phyloP scores from a whole-genome alignment of 2,329 filamentous ascomycete genomes.

The Laburnicola sp. region DNA sequence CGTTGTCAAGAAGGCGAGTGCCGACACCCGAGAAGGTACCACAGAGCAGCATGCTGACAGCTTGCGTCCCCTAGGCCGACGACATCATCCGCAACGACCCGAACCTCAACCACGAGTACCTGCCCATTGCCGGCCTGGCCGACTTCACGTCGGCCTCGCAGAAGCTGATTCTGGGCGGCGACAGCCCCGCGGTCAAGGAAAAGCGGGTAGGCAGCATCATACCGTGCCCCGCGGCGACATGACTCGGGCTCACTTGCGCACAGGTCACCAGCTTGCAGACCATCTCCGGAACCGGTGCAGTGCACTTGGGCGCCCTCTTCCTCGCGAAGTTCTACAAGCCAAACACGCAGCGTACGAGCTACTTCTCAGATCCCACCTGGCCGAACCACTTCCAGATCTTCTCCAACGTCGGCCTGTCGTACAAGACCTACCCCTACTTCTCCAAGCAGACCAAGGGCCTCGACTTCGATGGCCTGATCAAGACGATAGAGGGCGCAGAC shows the following conservation, averaged over 20 bases:
- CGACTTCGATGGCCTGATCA: conserved; percentile 87
- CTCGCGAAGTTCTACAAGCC: conserved; percentile 82
- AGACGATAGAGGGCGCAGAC: conserved; percentile 68
- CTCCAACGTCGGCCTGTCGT: conserved; percentile 77
- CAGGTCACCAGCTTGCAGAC: conserved; percentile 80
- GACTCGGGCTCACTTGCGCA: conserved; percentile 30
- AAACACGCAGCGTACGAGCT: conserved; percentile 70
- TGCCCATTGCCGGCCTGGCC: conserved; percentile 86
- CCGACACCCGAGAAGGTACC: neutral
- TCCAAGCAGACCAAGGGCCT: conserved; percentile 84
- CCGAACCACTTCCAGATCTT: conserved; percentile 99
- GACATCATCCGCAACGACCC: conserved; percentile 86
- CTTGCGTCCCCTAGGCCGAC: conserved; percentile 68
- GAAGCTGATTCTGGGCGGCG: conserved; percentile 79
- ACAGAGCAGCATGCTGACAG: conserved; percentile 23
- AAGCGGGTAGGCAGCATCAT: conserved; percentile 63
- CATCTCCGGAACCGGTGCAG: conserved; percentile 94
- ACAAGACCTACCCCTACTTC: conserved; percentile 92
- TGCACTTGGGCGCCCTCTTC: conserved; percentile 92
- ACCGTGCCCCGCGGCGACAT: conserved; percentile 15
- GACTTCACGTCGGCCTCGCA: conserved; percentile 88
- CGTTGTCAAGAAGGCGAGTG: conserved; percentile 87
- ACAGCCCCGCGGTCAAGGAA: conserved; percentile 80
- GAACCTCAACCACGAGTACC: conserved; percentile 95
- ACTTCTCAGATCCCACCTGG: conserved; percentile 95